A percentile compares a stretch with the other conserved stretches of the same genome.
phyloP scores from a whole-genome alignment of 306 rosid species.

The Fragaria vesca region DNA sequence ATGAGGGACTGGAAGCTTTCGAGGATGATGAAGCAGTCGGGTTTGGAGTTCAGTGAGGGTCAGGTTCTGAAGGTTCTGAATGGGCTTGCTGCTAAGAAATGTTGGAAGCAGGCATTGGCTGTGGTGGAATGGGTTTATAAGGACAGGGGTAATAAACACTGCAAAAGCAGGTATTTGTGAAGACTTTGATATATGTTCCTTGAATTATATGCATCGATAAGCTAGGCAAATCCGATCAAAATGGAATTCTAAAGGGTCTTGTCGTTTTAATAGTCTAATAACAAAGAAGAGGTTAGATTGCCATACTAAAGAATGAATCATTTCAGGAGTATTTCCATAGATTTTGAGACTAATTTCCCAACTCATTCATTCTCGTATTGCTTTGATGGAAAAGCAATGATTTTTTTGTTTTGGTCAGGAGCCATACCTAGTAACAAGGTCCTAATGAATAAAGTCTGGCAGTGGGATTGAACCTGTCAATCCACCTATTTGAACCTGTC shows the following conservation, averaged over 20 bases:
- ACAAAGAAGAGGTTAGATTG: neutral
- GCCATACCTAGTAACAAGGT: neutral
- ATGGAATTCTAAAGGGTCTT: neutral
- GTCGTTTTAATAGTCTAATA: neutral
- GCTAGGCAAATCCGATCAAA: neutral
- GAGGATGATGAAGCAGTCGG: constrained; percentile 82
- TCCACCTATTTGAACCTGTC: neutral
- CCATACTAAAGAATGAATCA: no score
- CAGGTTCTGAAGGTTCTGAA: constrained; percentile 71
- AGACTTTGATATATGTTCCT: constrained; percentile 1
- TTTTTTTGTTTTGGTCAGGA: neutral
- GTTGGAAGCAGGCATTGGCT: constrained; percentile 85
- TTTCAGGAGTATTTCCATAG: neutral
- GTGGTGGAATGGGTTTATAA: constrained; percentile 78
- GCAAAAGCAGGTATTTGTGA: constrained; percentile 66
- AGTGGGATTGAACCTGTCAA: neutral
- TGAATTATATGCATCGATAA: neutral
- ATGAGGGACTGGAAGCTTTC: constrained; percentile 80
- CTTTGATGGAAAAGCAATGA: neutral
- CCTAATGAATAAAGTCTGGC: neutral
- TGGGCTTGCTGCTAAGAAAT: constrained; percentile 53
- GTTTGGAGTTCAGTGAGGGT: constrained; percentile 70
- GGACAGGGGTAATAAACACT: constrained; percentile 45
- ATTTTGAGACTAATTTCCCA: neutral
- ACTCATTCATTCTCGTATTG: neutral